A percentile compares a stretch with the other conserved stretches of the same genome.
Conservation (phyloP, 768 basidiomycete genomes). For the Kwoniella shandongensis region DNA sequence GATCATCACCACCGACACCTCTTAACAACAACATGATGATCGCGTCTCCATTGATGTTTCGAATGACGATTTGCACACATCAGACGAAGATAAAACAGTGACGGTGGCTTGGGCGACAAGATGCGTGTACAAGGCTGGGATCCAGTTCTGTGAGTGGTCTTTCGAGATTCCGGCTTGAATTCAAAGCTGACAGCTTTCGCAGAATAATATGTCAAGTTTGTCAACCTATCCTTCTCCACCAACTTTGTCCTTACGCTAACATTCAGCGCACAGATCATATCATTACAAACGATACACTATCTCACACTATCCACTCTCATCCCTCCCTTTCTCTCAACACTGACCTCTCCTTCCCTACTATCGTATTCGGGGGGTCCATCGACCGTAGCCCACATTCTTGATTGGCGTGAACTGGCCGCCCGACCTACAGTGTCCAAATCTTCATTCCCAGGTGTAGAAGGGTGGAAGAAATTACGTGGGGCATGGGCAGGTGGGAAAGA, state of each 20-base stretch:
- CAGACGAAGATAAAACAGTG: too few species aligned
- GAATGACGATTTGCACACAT: too few species aligned
- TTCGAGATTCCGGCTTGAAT: background rate
- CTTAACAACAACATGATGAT: too few species aligned
- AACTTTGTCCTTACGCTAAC: background rate
- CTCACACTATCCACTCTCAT: conserved; percentile 77
- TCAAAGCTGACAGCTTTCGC: background rate
- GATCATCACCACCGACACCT: too few species aligned
- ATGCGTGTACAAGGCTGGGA: conserved; percentile 70
- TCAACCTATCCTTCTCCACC: conserved; percentile 3
- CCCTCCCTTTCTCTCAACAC: conserved; percentile 72
- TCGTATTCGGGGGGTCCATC: conserved; percentile 50
- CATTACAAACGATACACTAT: conserved; percentile 91
- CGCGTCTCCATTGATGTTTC: too few species aligned
- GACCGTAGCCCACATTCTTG: conserved; percentile 65
- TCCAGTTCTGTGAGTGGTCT: conserved; percentile 61
- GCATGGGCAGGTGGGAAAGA: conserved; percentile 79
- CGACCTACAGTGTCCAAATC: conserved; percentile 63
- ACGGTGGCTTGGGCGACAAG: conserved; percentile 8
- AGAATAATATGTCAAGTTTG: conserved; percentile 75
- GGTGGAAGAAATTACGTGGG: conserved; percentile 67
- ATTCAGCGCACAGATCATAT: conserved; percentile 70
- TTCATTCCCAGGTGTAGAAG: conserved; percentile 39
- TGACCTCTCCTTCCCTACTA: conserved; percentile 58
- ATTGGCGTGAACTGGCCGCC: conserved; percentile 95